Base-by-base conservation (phyloP, 176 grass and related monocot genomes). In the Puccinellia tenuiflora region DNA sequence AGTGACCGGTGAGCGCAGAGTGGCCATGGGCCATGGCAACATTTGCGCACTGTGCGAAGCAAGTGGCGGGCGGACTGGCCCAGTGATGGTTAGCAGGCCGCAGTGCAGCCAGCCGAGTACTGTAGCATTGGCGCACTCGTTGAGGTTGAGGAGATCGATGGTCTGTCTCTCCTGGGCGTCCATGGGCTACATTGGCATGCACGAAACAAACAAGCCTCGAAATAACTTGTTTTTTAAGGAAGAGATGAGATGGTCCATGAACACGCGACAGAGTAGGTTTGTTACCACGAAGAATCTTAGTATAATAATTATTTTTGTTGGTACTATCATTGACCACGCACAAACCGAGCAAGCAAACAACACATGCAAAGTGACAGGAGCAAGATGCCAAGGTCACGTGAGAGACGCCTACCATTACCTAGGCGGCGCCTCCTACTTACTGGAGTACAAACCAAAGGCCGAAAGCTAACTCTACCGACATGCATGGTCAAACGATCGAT, bases 381-480 rank as follows among this genome's bases (percentile, higher is more conserved):
- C 47, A 85, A 85, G 20, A 81, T 52, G 83, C 83, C 78, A 86
- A 64, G 62, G n/a, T 78, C 88, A 82, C 88, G 83, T 89, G 88
- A 85, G 88, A 85, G 82, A 51, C 28, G 51, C 57, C 38, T 38
- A 25, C 66, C 34, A 2, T 39, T 68, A 68, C 20, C 65, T 40
- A 68, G 34, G 64, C 64, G 17, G 7, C 5, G 0, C 63, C 29
- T 62, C 26, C 61, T 64, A 61, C 52, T 29, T 29, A n/a, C n/a
- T n/a, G n/a, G n/a, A 16, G 28, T 63, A 68, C 66, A 68, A 59
- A 59, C 55, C 55, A 59, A 59, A 59, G 55, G 22, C 35, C 11
- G 9, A 24, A 68, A 68, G 38, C 66, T 68, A 68, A 20, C 66
- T 68, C 21, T 24, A 68, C 4, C 12, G 43, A 10, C 33, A 35